Evolutionary conservation across 1,139 yeast species (phyloP).

Genomic region (Geotrichum bryndzae): DNA sequence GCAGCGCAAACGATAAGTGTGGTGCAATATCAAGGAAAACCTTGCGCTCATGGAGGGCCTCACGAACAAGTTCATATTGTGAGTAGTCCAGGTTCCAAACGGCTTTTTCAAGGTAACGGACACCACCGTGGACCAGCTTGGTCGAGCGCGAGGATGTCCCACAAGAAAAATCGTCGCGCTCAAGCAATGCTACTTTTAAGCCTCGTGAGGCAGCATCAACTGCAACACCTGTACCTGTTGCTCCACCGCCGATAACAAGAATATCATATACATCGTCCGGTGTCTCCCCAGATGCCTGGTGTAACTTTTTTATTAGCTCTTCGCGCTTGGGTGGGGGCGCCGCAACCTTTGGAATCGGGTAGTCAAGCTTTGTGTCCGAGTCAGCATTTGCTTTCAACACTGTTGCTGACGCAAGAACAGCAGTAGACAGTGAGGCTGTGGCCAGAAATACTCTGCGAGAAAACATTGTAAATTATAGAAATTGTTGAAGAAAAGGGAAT

Average conservation of each 20-base stretch:
- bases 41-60: slow-evolving; percentile 88
- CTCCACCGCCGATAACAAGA: slow-evolving; percentile 90
- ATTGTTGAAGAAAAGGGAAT: too few relatives aligned
- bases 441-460: background rate
- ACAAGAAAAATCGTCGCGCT: slow-evolving; percentile 81
- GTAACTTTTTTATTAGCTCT: background rate
- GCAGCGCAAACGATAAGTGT: slow-evolving; percentile 77
- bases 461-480: background rate
- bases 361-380: background rate
- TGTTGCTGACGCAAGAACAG: background rate
- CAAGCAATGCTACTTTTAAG: slow-evolving; percentile 78
- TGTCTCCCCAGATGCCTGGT: background rate
- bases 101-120: slow-evolving; percentile 90
- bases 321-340: background rate
- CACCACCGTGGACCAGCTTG: slow-evolving; percentile 97
- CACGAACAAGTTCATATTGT: slow-evolving; percentile 86
- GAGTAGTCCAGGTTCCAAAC: slow-evolving; percentile 79
- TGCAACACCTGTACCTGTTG: slow-evolving; percentile 91
- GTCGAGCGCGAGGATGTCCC: slow-evolving; percentile 94
- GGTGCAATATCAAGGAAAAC: slow-evolving; percentile 90
- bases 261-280: slow-evolving; percentile 50
- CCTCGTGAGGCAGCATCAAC: slow-evolving; percentile 90
- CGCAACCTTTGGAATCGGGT: background rate
- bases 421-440: background rate
- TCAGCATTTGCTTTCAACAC: slow-evolving; percentile 2